phyloP scores from a whole-genome alignment of 1,284 basidiomycete species.

The Leccinum variabile region DNA sequence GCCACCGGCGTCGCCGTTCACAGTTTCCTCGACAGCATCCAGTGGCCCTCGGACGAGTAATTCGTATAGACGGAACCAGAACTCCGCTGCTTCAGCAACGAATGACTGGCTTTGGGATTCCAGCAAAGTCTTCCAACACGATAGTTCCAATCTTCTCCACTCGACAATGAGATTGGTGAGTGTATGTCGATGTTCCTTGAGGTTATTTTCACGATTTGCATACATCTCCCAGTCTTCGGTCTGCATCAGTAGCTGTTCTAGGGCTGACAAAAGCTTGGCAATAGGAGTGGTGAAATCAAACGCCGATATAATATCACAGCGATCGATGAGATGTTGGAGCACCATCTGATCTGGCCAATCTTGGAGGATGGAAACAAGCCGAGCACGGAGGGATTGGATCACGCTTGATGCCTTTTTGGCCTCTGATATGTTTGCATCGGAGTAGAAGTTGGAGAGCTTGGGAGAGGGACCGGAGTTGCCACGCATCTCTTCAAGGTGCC shows the following conservation, averaged over 20 bases:
- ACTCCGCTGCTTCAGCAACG: constrained; percentile 65
- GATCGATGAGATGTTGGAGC: constrained; percentile 78
- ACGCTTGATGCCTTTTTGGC: constrained; percentile 59
- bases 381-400: constrained; percentile 51
- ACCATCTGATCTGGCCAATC: constrained; percentile 99
- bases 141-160: constrained; percentile 90
- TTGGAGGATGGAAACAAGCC: constrained; percentile 59
- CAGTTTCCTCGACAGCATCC: constrained; percentile 44
- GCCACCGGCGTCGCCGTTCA: constrained; percentile 34
- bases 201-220: constrained; percentile 83
- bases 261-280: constrained; percentile 79
- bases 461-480: constrained; percentile 8
- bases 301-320: constrained; percentile 70
- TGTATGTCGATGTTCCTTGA: constrained; percentile 66
- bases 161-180: constrained; percentile 79
- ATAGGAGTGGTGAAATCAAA: constrained; percentile 74
- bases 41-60: constrained; percentile 68
- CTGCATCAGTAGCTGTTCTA: constrained; percentile 87
- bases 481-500: constrained; percentile 24
- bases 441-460: constrained; percentile 74
- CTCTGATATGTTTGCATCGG: constrained; percentile 71
- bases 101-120: constrained; percentile 70
- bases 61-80: constrained; percentile 95
- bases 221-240: constrained; percentile 98
- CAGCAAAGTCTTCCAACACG: constrained; percentile 85